Evolutionary conservation across 208 protist species (phyloP), one percentile per base, ranked within the genome.

Genomic region (Trypanosoma rangeli): DNA sequence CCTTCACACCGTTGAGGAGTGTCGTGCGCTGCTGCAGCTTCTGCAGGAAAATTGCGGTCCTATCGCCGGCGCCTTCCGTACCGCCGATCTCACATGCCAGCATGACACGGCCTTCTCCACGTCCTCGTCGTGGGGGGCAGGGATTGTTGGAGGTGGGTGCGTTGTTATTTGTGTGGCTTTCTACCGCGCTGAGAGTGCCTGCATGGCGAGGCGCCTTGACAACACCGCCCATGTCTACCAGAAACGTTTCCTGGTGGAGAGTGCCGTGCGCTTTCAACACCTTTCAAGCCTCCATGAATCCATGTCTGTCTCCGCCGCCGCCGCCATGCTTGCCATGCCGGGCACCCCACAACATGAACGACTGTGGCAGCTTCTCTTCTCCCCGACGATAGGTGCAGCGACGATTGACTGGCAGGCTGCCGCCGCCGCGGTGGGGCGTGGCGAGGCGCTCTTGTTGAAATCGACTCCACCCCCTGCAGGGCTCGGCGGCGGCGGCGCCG

Each of bases 361-460:
- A 28, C 26, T 72, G 37, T 72, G 67, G 67, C 55, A 54, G 24
- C 46, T 72, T 26, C 57, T 72, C 5, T 72, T 72, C 37, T 62
- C 67, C 3, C 16, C 54, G 31, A 48, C 28, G 16, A 12, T 55
- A 0, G 42, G 42, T 8, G 52, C 8, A 31, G 57, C 50, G 5
- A 22, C 0, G 42, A 56, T 72, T 53, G 67, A 72, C 44, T 72
- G 67, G 67, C 20, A 33, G 20, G 67, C 67, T 20, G 67, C 67
- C 13, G 56, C 20, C 10, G 29, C 39, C 3, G 67, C 67, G 5
- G 67, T 42, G 3, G 57, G 46, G 37, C 67, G 67, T 49, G 67
- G 67, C 24, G 67, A 72, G 56, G 67, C 67, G n/a, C 44, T 72
- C 3, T 20, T 62, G 5, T n/a, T 70, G 5, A 62, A 9, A 9